These are phyloP conservation scores for Eucalyptus tenuipes DNA, from an alignment of 345 rosid species.

Conservation along the genomic window DNA sequence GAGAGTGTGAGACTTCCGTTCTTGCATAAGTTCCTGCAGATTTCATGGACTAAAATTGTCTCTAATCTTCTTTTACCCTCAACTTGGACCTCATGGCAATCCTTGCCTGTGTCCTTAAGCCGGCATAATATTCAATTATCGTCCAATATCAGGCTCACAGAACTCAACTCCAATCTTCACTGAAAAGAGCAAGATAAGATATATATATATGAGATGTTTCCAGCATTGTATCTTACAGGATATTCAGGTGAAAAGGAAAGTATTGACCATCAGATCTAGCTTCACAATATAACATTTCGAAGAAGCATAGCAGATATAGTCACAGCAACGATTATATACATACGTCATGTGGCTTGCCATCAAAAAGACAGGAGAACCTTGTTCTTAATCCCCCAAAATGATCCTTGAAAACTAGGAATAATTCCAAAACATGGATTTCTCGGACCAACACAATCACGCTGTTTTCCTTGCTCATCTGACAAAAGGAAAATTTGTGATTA, in stretches of 20 bases:
- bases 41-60: not conserved
- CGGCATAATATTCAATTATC: not conserved
- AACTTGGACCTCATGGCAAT: not conserved
- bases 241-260: not conserved
- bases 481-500: too few relatives aligned
- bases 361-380: not conserved
- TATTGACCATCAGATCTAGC: not conserved
- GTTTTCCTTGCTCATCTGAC: not conserved
- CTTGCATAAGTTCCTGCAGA: not conserved
- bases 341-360: not conserved
- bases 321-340: not conserved
- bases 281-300: not conserved
- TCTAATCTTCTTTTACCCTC: not conserved
- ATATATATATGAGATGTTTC: not conserved
- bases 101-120: not conserved
- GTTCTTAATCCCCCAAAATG: not conserved
- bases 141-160: not conserved
- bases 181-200: not conserved
- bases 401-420: not conserved
- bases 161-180: not conserved
- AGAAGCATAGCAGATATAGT: not conserved
- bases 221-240: not conserved
- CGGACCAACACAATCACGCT: not conserved
- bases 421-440: not conserved
- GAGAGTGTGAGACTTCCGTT: not conserved